Base-by-base conservation (phyloP, 495 filamentous ascomycete genomes). In the Usnea hakonensis region DNA sequence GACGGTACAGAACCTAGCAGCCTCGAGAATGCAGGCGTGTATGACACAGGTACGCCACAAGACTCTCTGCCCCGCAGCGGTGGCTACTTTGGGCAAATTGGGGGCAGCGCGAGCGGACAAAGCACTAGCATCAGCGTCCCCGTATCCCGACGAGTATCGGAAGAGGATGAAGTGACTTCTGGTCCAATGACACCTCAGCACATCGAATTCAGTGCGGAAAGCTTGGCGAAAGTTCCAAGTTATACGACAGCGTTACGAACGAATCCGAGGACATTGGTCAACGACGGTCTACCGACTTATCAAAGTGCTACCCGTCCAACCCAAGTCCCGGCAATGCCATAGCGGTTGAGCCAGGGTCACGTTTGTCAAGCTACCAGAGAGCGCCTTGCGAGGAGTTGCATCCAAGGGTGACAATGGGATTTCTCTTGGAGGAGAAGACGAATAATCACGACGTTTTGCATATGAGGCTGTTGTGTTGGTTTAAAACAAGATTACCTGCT, bases 231-330 rank as follows among this genome's bases (percentile, higher is more conserved):
- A 56, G 89, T 94, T 10, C 90, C 90, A 6, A 90, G 87, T 56
- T 95, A 95, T 70, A 77, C 81, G 6, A 92, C 90, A 16, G 90
- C 90, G 1, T 79, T 91, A 21, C 83, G 79, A 52, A 78, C 84
- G 1, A 79, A 81, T 13, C 74, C 83, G 19, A 78, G 79, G 44
- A 74, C 70, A 33, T 77, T 78, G 17, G 41, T 64, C 26, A 69
- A 65, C 16, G 55, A 64, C 21, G 64, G 61, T 7, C 38, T 64
- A 60, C 73, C 56, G 69, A 75, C 64, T 75, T 85, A 71, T 83
- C 86, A 35, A 69, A 81, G 60, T 78, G 87, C 63, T 80, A 86
- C 61, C 85, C 85, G 17, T 70, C 79, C 55, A 67, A 69, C 62
- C 82, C 82, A 66, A 73, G 73, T 62, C 60, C 77, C 72, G 81